Percentiles rank a stretch among this genome's conserved stretches.
These are phyloP conservation scores for Fusarium duplospermum DNA, from an alignment of 2,329 filamentous ascomycete genomes.

Conservation along the genomic window DNA sequence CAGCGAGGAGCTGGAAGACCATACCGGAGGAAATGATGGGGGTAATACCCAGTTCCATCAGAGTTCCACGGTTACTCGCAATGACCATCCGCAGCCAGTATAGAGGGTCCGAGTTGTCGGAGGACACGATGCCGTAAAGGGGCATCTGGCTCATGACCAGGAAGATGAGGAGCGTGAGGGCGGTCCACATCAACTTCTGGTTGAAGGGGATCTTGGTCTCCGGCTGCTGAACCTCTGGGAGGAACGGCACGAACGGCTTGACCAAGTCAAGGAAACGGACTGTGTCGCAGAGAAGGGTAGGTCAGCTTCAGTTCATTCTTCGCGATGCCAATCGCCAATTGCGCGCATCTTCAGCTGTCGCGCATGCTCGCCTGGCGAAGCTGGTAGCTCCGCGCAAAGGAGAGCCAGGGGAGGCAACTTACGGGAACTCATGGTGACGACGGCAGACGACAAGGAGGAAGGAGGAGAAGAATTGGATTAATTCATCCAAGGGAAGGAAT, in stretches of 20 bases:
- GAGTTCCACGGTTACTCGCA: conserved; percentile 95
- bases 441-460: conserved; percentile 49
- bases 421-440: conserved; percentile 67
- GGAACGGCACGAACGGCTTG: conserved; percentile 99
- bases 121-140: conserved; percentile 98
- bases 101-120: conserved; percentile 96
- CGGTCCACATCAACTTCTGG: conserved; percentile 97
- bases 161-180: conserved; percentile 96
- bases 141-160: conserved; percentile 99
- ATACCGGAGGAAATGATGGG: conserved; percentile 99
- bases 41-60: conserved; percentile 97
- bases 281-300: conserved; percentile 52
- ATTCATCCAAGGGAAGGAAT: conserved; percentile 53
- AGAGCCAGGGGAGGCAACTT: conserved; percentile 50
- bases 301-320: conserved; percentile 43
- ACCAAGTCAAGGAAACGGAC: conserved; percentile 99
- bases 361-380: conserved; percentile 29
- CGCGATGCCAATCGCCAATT: conserved; percentile 39
- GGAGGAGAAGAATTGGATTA: conserved; percentile 53
- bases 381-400: conserved; percentile 31
- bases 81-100: conserved; percentile 99
- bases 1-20: conserved; percentile 99
- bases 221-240: conserved; percentile 98
- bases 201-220: conserved; percentile 99
- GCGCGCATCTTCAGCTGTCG: conserved; percentile 34